Conservation (phyloP, 805 yeast genomes). For the Ogataea methylovora region DNA sequence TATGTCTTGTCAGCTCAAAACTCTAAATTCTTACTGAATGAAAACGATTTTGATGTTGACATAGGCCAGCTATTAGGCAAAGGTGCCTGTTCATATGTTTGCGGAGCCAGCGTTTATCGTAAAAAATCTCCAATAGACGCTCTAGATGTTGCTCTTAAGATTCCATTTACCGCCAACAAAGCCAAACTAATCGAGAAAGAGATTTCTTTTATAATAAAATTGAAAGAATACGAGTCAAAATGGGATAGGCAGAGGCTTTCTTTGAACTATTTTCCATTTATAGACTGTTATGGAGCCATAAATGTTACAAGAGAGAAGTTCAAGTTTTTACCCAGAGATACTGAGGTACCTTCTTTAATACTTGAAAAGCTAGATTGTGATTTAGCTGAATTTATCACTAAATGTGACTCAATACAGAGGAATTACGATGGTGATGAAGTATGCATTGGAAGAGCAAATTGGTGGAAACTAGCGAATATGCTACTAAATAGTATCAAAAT, state of each 20-base stretch:
- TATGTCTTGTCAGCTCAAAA: too few species aligned
- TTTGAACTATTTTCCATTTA: slow-evolving; percentile 14
- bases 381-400: slow-evolving; percentile 17
- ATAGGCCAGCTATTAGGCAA: slow-evolving; percentile 15
- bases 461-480: slow-evolving; percentile 26
- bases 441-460: slow-evolving; percentile 16
- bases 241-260: not conserved
- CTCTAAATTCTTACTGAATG: not conserved
- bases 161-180: slow-evolving; percentile 19
- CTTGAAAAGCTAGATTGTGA: slow-evolving; percentile 20
- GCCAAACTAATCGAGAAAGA: slow-evolving; percentile 19
- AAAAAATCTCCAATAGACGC: too few species aligned
- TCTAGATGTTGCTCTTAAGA: slow-evolving; percentile 20
- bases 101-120: slow-evolving; percentile 11
- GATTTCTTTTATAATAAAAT: slow-evolving; percentile 12
- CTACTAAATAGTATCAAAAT: slow-evolving; percentile 19
- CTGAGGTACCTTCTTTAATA: slow-evolving; percentile 21
- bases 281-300: slow-evolving; percentile 21
- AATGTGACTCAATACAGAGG: not conserved
- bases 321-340: slow-evolving; percentile 15
- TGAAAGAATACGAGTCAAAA: slow-evolving; percentile 4
- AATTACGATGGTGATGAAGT: slow-evolving; percentile 4
- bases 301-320: slow-evolving; percentile 17
- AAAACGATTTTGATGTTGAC: slow-evolving; percentile 9
- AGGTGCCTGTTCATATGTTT: slow-evolving; percentile 25